Base-by-base conservation (phyloP, 768 basidiomycete genomes). In the Rickenella mellea region DNA sequence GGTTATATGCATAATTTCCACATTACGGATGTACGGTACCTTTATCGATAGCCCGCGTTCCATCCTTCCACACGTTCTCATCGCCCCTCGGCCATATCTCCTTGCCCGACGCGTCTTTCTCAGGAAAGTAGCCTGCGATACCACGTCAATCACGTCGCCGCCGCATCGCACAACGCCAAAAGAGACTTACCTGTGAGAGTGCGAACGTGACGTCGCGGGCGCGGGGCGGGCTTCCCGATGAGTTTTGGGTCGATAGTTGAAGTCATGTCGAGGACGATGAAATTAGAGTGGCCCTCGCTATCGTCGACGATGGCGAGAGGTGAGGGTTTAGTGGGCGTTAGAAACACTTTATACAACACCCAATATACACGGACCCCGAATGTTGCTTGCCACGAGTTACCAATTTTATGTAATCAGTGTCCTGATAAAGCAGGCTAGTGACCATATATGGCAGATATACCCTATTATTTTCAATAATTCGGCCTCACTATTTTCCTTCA, bases 41-140 rank as follows among this genome's bases (percentile, higher is more conserved):
- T 29, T 64, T 69, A 52, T 80, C 74, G 39, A 81, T 60, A 7
- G 58, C 61, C 41, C 82, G 69, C 60, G 76, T 68, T 2, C 70
- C 75, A 15, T 62, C 67, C 57, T 78, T 85, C 86, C 86, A 89
- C 1, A 68, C 67, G 41, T 70, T 68, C 57, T 88, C 85, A 9
- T 90, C 82, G 29, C 87, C 87, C 47, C 68, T 69, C 25, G 87
- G 87, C 87, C 87, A 91, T 60, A 81, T 80, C 57, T 89, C 87
- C 56, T 85, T 80, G 26, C 87, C 87, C 33, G 68, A 58, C 3
- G 71, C 78, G 53, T 89, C 85, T 33, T 73, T 74, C 58, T 90
- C 87, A 4, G 87, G 83, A 3, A 81, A 62, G 55, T 87, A 89
- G 12, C 83, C 87, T 90, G 46, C n/a, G 42, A 27, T 35, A 79